These are phyloP conservation scores for Candida rishiriensis DNA, from an alignment of 805 yeast genomes.

Conservation along the genomic window DNA sequence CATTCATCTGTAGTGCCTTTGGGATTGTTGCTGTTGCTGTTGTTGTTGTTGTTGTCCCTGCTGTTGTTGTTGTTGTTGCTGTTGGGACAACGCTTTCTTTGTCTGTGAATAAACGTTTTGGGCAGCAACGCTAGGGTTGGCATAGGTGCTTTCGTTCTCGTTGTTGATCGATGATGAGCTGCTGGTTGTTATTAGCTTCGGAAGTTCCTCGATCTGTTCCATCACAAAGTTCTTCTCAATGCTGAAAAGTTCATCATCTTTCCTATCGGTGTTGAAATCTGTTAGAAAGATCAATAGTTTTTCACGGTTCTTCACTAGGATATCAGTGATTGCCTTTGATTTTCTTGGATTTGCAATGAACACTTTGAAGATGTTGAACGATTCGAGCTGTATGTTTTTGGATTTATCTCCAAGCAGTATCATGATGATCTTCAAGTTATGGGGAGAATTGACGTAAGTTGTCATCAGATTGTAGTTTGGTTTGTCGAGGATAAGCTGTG, in stretches of 20 bases:
- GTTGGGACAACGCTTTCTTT: slow-evolving; percentile 10
- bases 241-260: slow-evolving; percentile 60
- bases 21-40: too few relatives aligned
- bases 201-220: slow-evolving; percentile 66
- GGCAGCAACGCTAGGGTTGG: slow-evolving; percentile 15
- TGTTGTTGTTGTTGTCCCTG: too few relatives aligned
- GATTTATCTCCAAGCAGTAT: slow-evolving; percentile 80
- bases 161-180: slow-evolving; percentile 3
- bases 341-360: slow-evolving; percentile 96
- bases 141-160: slow-evolving; percentile 2
- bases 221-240: slow-evolving; percentile 82
- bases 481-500: slow-evolving; percentile 66
- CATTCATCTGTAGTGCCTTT: too few relatives aligned
- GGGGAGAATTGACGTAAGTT: slow-evolving; percentile 72
- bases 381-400: slow-evolving; percentile 82
- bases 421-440: slow-evolving; percentile 84
- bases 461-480: slow-evolving; percentile 71
- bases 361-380: slow-evolving; percentile 89
- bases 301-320: slow-evolving; percentile 76
- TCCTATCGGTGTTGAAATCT: slow-evolving; percentile 55
- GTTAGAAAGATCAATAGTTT: slow-evolving; percentile 68
- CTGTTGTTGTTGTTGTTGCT: neutral
- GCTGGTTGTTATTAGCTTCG: slow-evolving; percentile 41
- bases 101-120: slow-evolving; percentile 17
- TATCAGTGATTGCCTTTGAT: slow-evolving; percentile 72